Conservation (phyloP, 306 rosid species). For the Cicer pinnatifidum region DNA sequence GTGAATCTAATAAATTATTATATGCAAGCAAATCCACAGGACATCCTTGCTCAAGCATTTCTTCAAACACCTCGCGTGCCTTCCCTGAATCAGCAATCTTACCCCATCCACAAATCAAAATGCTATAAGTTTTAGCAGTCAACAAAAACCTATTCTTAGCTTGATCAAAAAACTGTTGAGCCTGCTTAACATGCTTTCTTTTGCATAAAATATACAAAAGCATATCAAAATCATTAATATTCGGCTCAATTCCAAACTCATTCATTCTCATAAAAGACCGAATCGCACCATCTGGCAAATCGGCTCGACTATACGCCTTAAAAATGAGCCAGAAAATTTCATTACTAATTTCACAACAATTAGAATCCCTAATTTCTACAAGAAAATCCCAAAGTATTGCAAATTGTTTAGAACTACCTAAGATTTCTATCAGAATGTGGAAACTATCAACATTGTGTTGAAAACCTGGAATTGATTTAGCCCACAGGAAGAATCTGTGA, state of each 20-base stretch:
- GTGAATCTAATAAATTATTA: conserved; percentile 67
- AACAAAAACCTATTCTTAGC: conserved; percentile 56
- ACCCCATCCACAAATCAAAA: conserved; percentile 85
- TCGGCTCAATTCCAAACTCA: conserved; percentile 73
- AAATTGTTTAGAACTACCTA: conserved; percentile 76
- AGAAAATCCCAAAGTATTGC: conserved; percentile 92
- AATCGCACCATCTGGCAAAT: conserved; percentile 78
- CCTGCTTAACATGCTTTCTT: conserved; percentile 69
- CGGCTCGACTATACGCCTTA: conserved; percentile 67
- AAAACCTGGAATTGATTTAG: conserved; percentile 71
- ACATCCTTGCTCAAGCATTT: conserved; percentile 72
- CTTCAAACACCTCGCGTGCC: conserved; percentile 72
- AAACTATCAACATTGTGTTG: conserved; percentile 67
- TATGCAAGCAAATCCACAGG: conserved; percentile 70
- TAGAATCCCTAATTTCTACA: conserved; percentile 61
- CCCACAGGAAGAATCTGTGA: conserved; percentile 93
- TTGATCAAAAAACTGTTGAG: conserved; percentile 73
- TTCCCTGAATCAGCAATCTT: conserved; percentile 61
- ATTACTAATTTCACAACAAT: conserved; percentile 51
- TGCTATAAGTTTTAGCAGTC: conserved; percentile 66
- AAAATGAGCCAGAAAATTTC: conserved; percentile 81
- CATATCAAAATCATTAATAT: conserved; percentile 67
- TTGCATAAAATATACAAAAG: conserved; percentile 70
- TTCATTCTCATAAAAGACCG: conserved; percentile 76
- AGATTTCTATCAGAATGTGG: conserved; percentile 71